Evolutionary conservation across 139 green algal species (phyloP).

Genomic region (Deuterostichococcus epilithicus): DNA sequence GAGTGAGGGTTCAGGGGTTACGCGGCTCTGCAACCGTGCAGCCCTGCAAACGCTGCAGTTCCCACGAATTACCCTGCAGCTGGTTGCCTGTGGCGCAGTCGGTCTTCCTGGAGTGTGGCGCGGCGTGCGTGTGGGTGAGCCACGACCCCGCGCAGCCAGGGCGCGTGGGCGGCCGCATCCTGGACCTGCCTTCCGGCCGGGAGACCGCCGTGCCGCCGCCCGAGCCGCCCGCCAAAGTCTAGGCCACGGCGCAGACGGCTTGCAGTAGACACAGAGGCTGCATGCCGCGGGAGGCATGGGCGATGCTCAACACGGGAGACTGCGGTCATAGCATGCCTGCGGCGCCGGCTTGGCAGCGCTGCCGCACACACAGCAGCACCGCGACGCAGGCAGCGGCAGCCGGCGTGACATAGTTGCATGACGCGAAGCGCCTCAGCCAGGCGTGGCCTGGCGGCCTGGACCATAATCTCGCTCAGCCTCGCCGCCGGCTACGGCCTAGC

Average conservation of each 20-base stretch:
- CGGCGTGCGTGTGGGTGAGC: slow-evolving; percentile 71
- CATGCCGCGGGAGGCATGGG: not conserved
- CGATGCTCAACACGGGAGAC: not conserved
- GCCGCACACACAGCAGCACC: not conserved
- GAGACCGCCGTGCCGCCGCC: not conserved
- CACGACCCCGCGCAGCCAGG: slow-evolving; percentile 71
- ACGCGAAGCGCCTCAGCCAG: no score
- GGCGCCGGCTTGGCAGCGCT: not conserved
- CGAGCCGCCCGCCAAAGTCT: not conserved
- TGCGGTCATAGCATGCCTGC: not conserved
- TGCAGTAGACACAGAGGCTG: not conserved
- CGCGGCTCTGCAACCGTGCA: no score
- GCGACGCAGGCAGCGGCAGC: not conserved
- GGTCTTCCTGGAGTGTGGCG: slow-evolving; percentile 51
- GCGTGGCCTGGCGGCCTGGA: no score
- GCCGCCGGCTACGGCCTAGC: no score
- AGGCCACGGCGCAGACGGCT: not conserved
- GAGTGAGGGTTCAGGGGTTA: no score
- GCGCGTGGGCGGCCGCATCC: slow-evolving; percentile 60
- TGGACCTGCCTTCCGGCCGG: slow-evolving; percentile 64
- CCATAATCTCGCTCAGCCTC: no score
- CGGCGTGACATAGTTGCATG: no score
- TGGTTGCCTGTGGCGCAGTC: slow-evolving; percentile 52
- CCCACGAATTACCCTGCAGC: no score
- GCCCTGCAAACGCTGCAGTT: no score